Base-by-base conservation (phyloP, 1,139 yeast genomes). In the Trichomonascaceae sp. region DNA sequence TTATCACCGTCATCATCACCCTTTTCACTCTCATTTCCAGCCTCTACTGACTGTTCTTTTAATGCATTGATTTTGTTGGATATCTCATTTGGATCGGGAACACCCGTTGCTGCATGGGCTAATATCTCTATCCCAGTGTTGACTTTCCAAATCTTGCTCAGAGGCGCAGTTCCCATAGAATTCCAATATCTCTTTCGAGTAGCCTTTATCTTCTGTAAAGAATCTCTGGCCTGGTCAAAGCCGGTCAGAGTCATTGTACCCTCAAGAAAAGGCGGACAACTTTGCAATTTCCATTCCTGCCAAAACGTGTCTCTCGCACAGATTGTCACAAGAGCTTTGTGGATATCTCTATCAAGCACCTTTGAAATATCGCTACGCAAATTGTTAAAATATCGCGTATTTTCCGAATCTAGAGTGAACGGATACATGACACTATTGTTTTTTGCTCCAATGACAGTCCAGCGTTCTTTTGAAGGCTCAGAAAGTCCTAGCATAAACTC, bases 141-240 rank as follows among this genome's bases (percentile, higher is more conserved):
- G 10, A 62, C 60, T 49, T 64, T 63, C 73, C 72, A 68, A 13
- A 65, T 58, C 43, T 64, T 61, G 4, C 70, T 61, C 30, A 71
- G 58, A 2, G 70, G 65, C 3, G 72, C 66, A n/a, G 72, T 68
- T 5, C 74, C 74, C 70, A 71, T 66, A 3, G 63, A 49, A 55
- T 67, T 66, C 62, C 67, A 63, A 53, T 62, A 66, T 53, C 60
- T 62, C 46, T 58, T 63, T 32, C 66, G 58, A 5, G 66, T 66
- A 50, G 56, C 57, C 17, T 55, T 58, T 43, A 57, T 45, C 32
- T 48, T 52, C 9, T 53, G 55, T 9, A 64, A 55, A 45, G 57
- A 55, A n/a, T 53, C 55, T 13, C 48, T 39, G 1, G 61, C 60
- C 12, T 43, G 43, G 1, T 53, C 53, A 27, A 52, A 55, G 8